phyloP scores from a whole-genome alignment of 116 monocot genomes.

The Iris pallida region DNA sequence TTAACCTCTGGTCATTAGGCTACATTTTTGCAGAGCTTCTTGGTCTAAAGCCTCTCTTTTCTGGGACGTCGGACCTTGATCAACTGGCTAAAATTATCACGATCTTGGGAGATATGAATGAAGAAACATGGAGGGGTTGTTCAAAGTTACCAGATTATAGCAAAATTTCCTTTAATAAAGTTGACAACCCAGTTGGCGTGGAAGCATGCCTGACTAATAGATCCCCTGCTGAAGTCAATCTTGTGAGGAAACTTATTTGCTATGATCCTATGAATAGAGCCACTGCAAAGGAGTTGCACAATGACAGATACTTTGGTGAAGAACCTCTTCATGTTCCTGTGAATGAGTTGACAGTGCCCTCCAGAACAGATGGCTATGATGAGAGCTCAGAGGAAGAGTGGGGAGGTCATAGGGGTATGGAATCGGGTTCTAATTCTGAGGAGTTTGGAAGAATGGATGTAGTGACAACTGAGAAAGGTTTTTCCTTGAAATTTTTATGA shows the following conservation, averaged over 20 bases:
- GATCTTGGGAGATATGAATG: conserved; percentile 69
- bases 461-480: too few species aligned
- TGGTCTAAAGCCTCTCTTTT: conserved; percentile 64
- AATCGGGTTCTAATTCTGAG: conserved; percentile 57
- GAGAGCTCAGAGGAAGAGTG: conserved; percentile 50
- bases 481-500: too few species aligned
- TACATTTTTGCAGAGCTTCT: conserved; percentile 81
- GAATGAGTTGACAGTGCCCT: conserved; percentile 57
- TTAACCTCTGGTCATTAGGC: conserved; percentile 85
- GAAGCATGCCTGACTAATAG: conserved; percentile 46
- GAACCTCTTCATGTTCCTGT: conserved; percentile 53
- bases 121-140: conserved; percentile 64
- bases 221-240: conserved; percentile 37
- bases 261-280: conserved; percentile 60
- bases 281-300: conserved; percentile 48
- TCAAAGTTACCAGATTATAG: conserved; percentile 70
- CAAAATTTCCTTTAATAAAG: conserved; percentile 63
- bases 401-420: conserved; percentile 28
- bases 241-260: conserved; percentile 58
- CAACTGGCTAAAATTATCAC: conserved; percentile 64
- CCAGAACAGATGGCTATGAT: conserved; percentile 32
- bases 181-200: conserved; percentile 64
- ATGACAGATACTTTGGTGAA: conserved; percentile 59
- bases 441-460: conserved; percentile 57
- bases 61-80: conserved; percentile 80